Evolutionary conservation across 805 yeast genomes (phyloP).

Genomic region (Candida peoriensis): DNA sequence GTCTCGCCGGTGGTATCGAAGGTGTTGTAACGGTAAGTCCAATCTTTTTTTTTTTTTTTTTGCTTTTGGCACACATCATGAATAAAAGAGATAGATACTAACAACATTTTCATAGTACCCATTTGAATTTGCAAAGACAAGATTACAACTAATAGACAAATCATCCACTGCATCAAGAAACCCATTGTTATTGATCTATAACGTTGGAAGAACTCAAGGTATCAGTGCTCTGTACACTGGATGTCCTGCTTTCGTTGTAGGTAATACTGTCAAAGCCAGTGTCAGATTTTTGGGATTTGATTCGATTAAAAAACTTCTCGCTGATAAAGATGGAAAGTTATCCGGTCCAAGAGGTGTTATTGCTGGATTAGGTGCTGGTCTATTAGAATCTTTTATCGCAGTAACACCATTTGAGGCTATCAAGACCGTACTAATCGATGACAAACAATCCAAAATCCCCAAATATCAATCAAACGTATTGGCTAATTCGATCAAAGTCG

Average conservation of each 20-base stretch:
- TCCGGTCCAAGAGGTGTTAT: constrained; percentile 88
- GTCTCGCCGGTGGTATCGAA: constrained; percentile 94
- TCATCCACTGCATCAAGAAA: constrained; percentile 64
- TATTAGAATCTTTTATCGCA: constrained; percentile 84
- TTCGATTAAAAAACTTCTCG: constrained; percentile 67
- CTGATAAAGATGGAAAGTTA: constrained; percentile 81
- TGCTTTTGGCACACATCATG: too few species aligned
- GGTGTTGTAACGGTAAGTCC: constrained; percentile 63
- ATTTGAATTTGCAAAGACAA: constrained; percentile 93
- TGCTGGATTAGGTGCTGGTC: constrained; percentile 98
- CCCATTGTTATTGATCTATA: constrained; percentile 76
- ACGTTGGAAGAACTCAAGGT: constrained; percentile 75
- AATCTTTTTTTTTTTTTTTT: too few species aligned
- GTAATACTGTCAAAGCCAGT: constrained; percentile 95
- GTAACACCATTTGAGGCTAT: constrained; percentile 97
- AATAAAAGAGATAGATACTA: too few species aligned
- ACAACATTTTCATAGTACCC: constrained; percentile 49
- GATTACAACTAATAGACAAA: constrained; percentile 77
- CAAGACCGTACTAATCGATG: constrained; percentile 94
- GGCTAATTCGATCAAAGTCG: constrained; percentile 55
- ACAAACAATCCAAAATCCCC: constrained; percentile 71
- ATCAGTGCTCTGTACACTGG: constrained; percentile 80
- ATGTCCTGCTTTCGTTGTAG: constrained; percentile 93
- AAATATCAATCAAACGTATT: constrained; percentile 57
- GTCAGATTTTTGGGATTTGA: constrained; percentile 93